Percentiles rank a stretch among this genome's conserved stretches.
Conservation (phyloP, 805 yeast species). For the Candida andamanensis region DNA sequence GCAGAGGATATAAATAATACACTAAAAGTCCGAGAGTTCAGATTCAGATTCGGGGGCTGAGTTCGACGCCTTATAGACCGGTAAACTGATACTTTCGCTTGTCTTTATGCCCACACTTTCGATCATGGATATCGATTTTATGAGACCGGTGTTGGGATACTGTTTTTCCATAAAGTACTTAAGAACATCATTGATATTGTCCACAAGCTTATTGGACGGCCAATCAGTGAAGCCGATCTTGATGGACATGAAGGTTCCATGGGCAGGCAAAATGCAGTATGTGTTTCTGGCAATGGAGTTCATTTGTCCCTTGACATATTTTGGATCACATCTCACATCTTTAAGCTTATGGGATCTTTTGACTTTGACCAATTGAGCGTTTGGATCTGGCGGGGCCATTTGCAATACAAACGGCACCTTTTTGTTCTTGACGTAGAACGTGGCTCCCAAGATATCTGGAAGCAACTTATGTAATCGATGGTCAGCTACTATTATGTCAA, state of each 20-base stretch:
- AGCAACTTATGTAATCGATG: constrained; percentile 59
- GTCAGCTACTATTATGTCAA: constrained; percentile 66
- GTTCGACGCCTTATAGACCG: constrained; percentile 34
- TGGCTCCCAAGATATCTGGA: constrained; percentile 53
- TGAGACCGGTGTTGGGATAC: constrained; percentile 56
- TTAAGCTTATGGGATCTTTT: constrained; percentile 38
- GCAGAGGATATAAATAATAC: too few species aligned
- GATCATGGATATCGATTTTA: constrained; percentile 41
- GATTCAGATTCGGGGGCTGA: too few species aligned
- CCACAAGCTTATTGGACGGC: constrained; percentile 37
- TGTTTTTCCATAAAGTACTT: constrained; percentile 42
- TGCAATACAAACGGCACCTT: constrained; percentile 66
- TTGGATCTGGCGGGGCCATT: constrained; percentile 42
- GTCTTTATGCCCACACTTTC: constrained; percentile 58
- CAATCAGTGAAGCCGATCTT: constrained; percentile 55
- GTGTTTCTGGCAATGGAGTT: constrained; percentile 61
- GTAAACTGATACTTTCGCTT: constrained; percentile 61
- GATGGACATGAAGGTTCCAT: constrained; percentile 57
- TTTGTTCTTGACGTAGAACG: constrained; percentile 58
- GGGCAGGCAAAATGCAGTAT: constrained; percentile 50
- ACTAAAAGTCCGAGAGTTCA: too few species aligned
- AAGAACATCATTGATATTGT: constrained; percentile 49
- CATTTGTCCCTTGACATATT: constrained; percentile 59
- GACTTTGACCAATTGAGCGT: constrained; percentile 27
- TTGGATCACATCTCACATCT: constrained; percentile 60